phyloP scores from a whole-genome alignment of 768 basidiomycete genomes.

The Suillus sp. region DNA sequence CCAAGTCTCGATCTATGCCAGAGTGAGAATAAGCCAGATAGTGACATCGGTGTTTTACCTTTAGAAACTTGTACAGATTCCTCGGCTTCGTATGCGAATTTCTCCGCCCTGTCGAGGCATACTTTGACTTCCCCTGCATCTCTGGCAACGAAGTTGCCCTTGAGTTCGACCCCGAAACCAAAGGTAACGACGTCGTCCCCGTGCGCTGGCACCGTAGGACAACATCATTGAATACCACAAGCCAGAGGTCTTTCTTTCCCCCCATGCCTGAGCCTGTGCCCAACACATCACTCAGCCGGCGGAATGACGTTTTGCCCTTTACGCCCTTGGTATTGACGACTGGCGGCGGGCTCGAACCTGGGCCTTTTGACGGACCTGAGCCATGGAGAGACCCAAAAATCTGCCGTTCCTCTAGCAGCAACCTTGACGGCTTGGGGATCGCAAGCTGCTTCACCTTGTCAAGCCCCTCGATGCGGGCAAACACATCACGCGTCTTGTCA shows the following conservation, averaged over 20 bases:
- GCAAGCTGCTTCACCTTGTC: slow-evolving; percentile 93
- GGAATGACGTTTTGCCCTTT: slow-evolving; percentile 84
- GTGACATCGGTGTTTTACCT: slow-evolving; percentile 45
- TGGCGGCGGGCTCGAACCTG: slow-evolving; percentile 38
- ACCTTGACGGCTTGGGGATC: slow-evolving; percentile 83
- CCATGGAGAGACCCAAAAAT: slow-evolving; percentile 34
- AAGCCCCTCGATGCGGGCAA: slow-evolving; percentile 94
- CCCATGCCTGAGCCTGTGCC: slow-evolving; percentile 55
- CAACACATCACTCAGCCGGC: slow-evolving; percentile 88
- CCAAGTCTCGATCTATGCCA: slow-evolving; percentile 80
- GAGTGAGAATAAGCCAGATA: not conserved
- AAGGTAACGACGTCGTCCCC: slow-evolving; percentile 83
- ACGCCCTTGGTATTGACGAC: slow-evolving; percentile 53
- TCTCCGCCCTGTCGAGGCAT: slow-evolving; percentile 78
- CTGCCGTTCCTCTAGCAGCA: slow-evolving; percentile 82
- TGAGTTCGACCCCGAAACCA: slow-evolving; percentile 67
- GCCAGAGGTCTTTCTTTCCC: slow-evolving; percentile 88
- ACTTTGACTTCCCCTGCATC: slow-evolving; percentile 79
- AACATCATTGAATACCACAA: slow-evolving; percentile 95
- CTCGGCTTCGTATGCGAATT: slow-evolving; percentile 79
- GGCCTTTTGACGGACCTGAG: slow-evolving; percentile 25
- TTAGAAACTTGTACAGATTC: slow-evolving; percentile 92
- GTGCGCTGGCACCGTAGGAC: slow-evolving; percentile 88
- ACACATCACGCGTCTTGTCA: slow-evolving; percentile 91
- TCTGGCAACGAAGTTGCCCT: slow-evolving; percentile 83